Conservation (phyloP, 73 alveolate species). For the Blepharisma japonicum region DNA sequence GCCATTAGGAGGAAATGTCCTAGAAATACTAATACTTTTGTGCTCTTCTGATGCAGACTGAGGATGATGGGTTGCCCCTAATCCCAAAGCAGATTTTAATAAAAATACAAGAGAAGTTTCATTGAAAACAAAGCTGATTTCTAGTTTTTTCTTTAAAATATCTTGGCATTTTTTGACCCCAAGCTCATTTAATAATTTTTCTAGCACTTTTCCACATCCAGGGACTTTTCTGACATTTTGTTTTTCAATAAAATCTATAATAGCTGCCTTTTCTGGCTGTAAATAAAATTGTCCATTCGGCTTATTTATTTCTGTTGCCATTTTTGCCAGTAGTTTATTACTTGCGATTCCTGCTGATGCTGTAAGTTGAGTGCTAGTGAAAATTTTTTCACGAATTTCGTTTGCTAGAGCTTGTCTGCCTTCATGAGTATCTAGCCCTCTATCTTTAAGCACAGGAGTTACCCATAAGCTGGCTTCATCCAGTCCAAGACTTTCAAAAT, state of each 20-base stretch:
- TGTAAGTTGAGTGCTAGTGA: slow-evolving; percentile 80
- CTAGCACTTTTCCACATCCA: slow-evolving; percentile 75
- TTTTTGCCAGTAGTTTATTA: slow-evolving; percentile 96
- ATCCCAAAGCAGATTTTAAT: slow-evolving; percentile 66
- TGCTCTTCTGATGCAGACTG: slow-evolving; percentile 44
- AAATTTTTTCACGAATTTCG: slow-evolving; percentile 72
- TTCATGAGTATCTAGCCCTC: slow-evolving; percentile 57
- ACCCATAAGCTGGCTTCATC: slow-evolving; percentile 97
- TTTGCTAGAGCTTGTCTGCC: slow-evolving; percentile 70
- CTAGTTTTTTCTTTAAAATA: slow-evolving; percentile 58
- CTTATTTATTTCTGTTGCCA: slow-evolving; percentile 90
- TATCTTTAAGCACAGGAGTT: slow-evolving; percentile 65
- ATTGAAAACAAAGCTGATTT: slow-evolving; percentile 46
- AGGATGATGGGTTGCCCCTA: slow-evolving; percentile 59
- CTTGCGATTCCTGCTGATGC: slow-evolving; percentile 95
- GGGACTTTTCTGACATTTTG: slow-evolving; percentile 78
- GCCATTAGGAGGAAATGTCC: slow-evolving; percentile 36
- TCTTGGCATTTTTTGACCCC: slow-evolving; percentile 66
- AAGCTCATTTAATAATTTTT: slow-evolving; percentile 53
- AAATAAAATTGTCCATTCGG: slow-evolving; percentile 93
- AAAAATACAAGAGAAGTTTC: slow-evolving; percentile 47
- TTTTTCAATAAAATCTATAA: slow-evolving; percentile 56
- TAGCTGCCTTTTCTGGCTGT: slow-evolving; percentile 56
- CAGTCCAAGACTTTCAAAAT: slow-evolving; percentile 82
- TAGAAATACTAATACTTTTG: slow-evolving; percentile 43